These are phyloP conservation scores for Colletotrichum plurivorum DNA, from an alignment of 2,329 filamentous ascomycete genomes.

Conservation along the genomic window DNA sequence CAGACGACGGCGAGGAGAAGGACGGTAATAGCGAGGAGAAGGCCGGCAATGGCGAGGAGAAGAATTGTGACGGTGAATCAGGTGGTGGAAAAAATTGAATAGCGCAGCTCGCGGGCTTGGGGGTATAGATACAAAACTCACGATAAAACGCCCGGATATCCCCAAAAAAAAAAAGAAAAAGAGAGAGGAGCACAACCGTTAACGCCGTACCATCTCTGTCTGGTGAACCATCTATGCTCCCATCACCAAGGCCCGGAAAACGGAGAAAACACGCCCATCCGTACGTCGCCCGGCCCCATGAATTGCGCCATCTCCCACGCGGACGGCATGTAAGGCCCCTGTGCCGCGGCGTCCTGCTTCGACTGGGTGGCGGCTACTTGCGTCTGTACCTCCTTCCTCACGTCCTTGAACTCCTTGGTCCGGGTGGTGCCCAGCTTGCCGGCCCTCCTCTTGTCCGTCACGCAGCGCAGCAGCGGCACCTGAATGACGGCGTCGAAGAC, in stretches of 20 bases:
- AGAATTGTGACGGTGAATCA: too few relatives aligned
- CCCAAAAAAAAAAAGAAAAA: neutral
- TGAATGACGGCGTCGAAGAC: conserved; percentile 64
- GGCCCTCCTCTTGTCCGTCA: conserved; percentile 58
- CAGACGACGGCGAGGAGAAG: neutral
- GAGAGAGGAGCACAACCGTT: neutral
- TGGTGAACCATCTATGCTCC: neutral
- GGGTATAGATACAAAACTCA: conserved; percentile 36
- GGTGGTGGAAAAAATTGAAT: neutral
- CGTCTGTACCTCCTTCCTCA: conserved; percentile 53
- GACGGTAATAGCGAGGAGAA: neutral
- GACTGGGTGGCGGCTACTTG: conserved; percentile 11
- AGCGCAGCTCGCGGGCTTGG: neutral
- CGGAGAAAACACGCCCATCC: conserved; percentile 14
- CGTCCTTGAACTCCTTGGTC: conserved; percentile 59
- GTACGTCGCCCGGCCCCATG: conserved; percentile 34
- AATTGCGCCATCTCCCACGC: conserved; percentile 39
- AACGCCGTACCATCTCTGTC: neutral
- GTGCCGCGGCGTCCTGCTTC: conserved; percentile 8
- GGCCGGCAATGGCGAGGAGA: too few relatives aligned
- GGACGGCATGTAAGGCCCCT: conserved; percentile 28
- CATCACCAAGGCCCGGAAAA: conserved; percentile 36
- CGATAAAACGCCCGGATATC: neutral
- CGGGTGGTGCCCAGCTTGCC: conserved; percentile 57
- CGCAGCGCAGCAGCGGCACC: conserved; percentile 61